Percentiles rank a stretch among this genome's conserved stretches.
phyloP scores from a whole-genome alignment of 257 asterid species.

The Hygrophila difformis region DNA sequence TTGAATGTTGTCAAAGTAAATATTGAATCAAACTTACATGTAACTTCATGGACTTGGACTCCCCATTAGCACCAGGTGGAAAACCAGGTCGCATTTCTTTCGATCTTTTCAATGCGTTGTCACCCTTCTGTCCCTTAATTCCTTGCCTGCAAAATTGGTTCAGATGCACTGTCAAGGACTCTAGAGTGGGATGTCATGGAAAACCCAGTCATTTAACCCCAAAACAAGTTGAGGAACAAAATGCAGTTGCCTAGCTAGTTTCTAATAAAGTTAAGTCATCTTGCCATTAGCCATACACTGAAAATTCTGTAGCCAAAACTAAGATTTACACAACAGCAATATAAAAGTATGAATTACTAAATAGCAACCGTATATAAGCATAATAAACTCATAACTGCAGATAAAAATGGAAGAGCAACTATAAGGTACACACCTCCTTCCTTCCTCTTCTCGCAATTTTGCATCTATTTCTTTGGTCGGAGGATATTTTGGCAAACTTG shows the following conservation, averaged over 20 bases:
- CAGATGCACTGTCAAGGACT: slow-evolving; percentile 9
- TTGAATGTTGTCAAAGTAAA: not conserved
- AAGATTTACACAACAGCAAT: too few relatives aligned
- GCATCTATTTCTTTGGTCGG: slow-evolving; percentile 99
- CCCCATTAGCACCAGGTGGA: slow-evolving; percentile 35
- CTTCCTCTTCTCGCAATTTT: slow-evolving; percentile 81
- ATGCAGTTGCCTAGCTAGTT: slow-evolving; percentile 9
- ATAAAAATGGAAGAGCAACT: too few relatives aligned
- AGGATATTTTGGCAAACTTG: slow-evolving; percentile 77
- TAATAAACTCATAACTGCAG: too few relatives aligned
- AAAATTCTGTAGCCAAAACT: too few relatives aligned
- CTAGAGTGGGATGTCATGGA: too few relatives aligned
- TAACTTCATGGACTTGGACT: slow-evolving; percentile 53
- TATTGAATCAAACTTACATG: too few relatives aligned
- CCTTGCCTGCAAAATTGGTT: slow-evolving; percentile 44
- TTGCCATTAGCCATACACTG: slow-evolving; percentile 38
- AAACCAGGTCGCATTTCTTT: slow-evolving; percentile 44
- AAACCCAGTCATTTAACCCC: too few relatives aligned
- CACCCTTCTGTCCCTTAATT: slow-evolving; percentile 39
- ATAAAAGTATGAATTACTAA: too few relatives aligned
- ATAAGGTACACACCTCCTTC: slow-evolving; percentile 39
- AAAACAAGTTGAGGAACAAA: slow-evolving; percentile 4
- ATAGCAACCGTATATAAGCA: too few relatives aligned
- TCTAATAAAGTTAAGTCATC: slow-evolving; percentile 45
- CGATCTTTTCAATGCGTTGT: slow-evolving; percentile 33